Evolutionary conservation across 345 rosid species (phyloP).

Genomic region (Pelargonium nanum): DNA sequence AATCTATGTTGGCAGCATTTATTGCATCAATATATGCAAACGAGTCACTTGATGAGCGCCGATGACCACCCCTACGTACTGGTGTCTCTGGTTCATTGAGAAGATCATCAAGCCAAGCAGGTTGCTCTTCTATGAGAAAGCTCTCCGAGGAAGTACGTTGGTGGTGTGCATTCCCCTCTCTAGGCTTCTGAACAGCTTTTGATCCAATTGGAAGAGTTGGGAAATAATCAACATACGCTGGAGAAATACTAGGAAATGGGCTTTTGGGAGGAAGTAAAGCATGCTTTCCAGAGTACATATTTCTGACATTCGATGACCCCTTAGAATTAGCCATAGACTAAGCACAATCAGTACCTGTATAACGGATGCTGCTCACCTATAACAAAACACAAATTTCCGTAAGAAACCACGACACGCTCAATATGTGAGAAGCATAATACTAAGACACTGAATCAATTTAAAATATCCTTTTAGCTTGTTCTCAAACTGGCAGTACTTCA

Average conservation of each 20-base stretch:
- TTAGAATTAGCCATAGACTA: constrained; percentile 66
- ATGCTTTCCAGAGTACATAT: constrained; percentile 36
- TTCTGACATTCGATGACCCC: constrained; percentile 61
- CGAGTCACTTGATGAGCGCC: constrained; percentile 61
- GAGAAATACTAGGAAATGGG: constrained; percentile 23
- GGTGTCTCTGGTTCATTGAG: constrained; percentile 45
- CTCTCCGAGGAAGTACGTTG: constrained; percentile 37
- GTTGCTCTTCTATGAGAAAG: constrained; percentile 33
- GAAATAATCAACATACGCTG: constrained; percentile 27
- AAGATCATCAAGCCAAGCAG: constrained; percentile 61
- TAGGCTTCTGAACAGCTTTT: constrained; percentile 19
- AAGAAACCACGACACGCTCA: not conserved
- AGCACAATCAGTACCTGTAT: constrained; percentile 24
- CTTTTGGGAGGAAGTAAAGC: constrained; percentile 30
- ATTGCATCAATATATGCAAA: constrained; percentile 30
- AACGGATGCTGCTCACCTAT: not conserved
- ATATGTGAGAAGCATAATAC: not conserved
- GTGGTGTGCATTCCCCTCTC: constrained; percentile 22
- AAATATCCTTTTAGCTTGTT: too few relatives aligned
- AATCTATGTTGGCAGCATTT: constrained; percentile 3
- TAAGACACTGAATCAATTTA: too few relatives aligned
- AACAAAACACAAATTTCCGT: not conserved
- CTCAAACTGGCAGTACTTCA: too few relatives aligned
- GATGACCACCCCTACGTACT: constrained; percentile 26
- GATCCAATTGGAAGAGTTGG: constrained; percentile 22